Percentiles rank a stretch among this genome's conserved stretches.
Evolutionary conservation across 257 asterid genomes (phyloP).

Genomic region (Fraxinus pennsylvanica): DNA sequence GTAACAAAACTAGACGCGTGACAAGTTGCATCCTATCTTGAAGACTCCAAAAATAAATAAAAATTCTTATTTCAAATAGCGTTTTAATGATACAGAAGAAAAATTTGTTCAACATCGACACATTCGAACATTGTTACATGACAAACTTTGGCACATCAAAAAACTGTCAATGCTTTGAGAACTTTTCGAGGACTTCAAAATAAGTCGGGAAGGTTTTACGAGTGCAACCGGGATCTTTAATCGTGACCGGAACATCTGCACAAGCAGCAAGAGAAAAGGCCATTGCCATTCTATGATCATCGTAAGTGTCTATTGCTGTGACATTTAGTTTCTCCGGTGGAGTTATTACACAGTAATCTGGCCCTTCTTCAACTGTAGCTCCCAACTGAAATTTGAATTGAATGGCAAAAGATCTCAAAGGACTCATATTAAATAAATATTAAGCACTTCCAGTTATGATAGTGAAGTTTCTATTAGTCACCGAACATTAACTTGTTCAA

Average conservation of each 20-base stretch:
- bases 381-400: slow-evolving; percentile 60
- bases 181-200: slow-evolving; percentile 71
- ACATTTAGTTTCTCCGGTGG: slow-evolving; percentile 86
- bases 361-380: slow-evolving; percentile 95
- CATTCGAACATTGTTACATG: slow-evolving; percentile 13
- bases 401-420: slow-evolving; percentile 11
- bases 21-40: neutral
- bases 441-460: neutral
- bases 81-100: slow-evolving; percentile 31
- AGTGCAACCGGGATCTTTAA: slow-evolving; percentile 89
- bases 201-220: slow-evolving; percentile 98
- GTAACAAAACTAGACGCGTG: too few relatives aligned
- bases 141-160: slow-evolving; percentile 11
- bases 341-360: slow-evolving; percentile 88
- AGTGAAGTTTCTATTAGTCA: neutral
- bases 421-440: neutral
- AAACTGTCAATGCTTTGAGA: slow-evolving; percentile 49
- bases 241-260: slow-evolving; percentile 87
- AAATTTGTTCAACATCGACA: slow-evolving; percentile 15
- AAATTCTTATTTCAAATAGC: neutral
- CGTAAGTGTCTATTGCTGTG: slow-evolving; percentile 85
- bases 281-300: slow-evolving; percentile 99
- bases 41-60: neutral
- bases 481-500: neutral
- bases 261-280: slow-evolving; percentile 98